Evolutionary conservation across 73 alveolate species (phyloP), one percentile per base, ranked within the genome.

Genomic region (Paramecium bursaria): DNA sequence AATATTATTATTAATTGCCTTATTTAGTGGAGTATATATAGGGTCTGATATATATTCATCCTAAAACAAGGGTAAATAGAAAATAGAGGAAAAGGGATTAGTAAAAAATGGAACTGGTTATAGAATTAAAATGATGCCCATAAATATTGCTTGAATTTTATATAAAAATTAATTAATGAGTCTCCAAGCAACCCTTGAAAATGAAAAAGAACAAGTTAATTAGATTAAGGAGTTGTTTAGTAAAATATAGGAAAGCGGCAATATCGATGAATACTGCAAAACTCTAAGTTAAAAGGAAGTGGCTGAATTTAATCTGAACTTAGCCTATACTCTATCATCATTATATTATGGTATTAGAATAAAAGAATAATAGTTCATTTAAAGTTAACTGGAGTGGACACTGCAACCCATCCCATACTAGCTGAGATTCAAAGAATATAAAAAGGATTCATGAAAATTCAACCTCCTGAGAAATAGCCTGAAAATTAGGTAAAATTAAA

Each of bases 91-190:
- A 39, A 23, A 48, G 6, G 51, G 23, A 0, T 35, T 19, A 51
- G 79, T 54, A 35, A 77, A 53, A 19, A 80, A 53, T 4, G 88
- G 88, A 11, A 25, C 82, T 25, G 88, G 88, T 26, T 77, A 77
- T 52, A 77, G 74, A 53, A 73, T 60, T 9, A 77, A 77, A 15
- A 60, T 48, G 27, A 53, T 73, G 10, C 88, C 88, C 13, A 49
- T 77, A 4, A 77, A 77, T 19, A 77, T 77, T 53, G 82, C 23
- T 19, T 77, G 88, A 77, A 4, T 2, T 13, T n/a, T n/a, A n/a
- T n/a, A n/a, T n/a, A n/a, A n/a, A n/a, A n/a, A n/a, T n/a, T n/a
- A n/a, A n/a, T n/a, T n/a, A n/a, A n/a, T n/a, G n/a, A n/a, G n/a
- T n/a, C n/a, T n/a, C n/a, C n/a, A n/a, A n/a, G n/a, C n/a, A n/a